These are phyloP conservation scores for Gossypium bickii DNA, from an alignment of 345 rosid species.

Conservation along the genomic window DNA sequence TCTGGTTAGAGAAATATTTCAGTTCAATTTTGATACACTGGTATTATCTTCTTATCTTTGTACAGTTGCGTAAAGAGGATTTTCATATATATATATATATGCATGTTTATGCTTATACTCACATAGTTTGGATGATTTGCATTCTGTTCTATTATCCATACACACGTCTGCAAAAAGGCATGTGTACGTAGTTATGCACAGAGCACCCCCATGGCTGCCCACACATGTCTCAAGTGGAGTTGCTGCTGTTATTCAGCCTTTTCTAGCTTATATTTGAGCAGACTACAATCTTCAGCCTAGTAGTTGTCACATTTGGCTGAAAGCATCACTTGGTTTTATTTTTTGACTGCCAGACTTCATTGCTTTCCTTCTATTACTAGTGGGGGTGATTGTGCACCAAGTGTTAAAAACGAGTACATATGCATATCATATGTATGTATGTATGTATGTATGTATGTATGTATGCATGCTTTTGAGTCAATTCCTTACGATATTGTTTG, in stretches of 20 bases:
- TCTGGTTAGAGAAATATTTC: constrained; percentile 77
- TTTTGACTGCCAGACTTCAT: background rate
- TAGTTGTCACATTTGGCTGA: background rate
- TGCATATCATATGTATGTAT: too few species aligned
- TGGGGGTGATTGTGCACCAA: background rate
- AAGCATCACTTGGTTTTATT: background rate
- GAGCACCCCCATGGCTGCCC: background rate
- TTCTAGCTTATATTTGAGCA: background rate
- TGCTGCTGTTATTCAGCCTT: background rate
- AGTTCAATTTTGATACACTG: constrained; percentile 64
- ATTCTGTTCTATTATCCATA: background rate
- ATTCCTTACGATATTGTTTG: background rate
- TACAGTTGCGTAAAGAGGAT: background rate
- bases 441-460: too few species aligned
- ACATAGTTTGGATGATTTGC: background rate
- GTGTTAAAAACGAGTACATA: background rate
- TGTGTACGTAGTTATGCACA: background rate
- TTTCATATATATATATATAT: background rate
- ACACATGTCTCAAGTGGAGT: background rate
- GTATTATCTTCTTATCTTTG: constrained; percentile 31
- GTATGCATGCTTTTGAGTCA: background rate
- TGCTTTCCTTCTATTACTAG: background rate
- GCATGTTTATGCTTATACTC: background rate
- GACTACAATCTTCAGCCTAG: background rate
- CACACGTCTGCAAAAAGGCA: background rate